Percentiles rank a stretch among this genome's conserved stretches.
Evolutionary conservation across 164 flowering plant species (phyloP).

Genomic region (Chloranthus sessilifolius): DNA sequence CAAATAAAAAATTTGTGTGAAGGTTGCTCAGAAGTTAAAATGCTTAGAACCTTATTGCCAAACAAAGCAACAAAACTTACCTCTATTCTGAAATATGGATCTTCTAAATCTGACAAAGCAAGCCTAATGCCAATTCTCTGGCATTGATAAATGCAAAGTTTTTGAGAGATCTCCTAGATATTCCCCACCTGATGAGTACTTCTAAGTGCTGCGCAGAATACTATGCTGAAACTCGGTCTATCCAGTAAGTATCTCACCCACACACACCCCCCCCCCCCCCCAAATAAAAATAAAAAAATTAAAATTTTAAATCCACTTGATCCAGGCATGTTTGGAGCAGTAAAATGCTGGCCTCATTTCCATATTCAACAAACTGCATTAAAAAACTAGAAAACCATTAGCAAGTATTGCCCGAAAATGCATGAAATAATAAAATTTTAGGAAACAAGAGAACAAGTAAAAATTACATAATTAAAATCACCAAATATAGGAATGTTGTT

Average conservation of each 20-base stretch:
- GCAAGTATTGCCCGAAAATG: too few species aligned
- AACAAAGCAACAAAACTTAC: slow-evolving; percentile 31
- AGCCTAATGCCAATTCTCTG: slow-evolving; percentile 81
- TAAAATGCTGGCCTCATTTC: slow-evolving; percentile 62
- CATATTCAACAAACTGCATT: slow-evolving; percentile 68
- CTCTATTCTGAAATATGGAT: slow-evolving; percentile 44
- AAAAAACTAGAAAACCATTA: too few species aligned
- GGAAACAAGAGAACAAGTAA: too few species aligned
- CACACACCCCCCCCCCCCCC: too few species aligned
- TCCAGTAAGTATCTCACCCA: slow-evolving; percentile 49
- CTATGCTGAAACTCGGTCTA: slow-evolving; percentile 61
- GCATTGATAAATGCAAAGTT: slow-evolving; percentile 43
- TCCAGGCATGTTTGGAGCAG: slow-evolving; percentile 63
- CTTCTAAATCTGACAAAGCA: slow-evolving; percentile 77
- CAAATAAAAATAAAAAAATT: too few species aligned
- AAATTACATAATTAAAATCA: too few species aligned
- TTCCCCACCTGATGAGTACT: slow-evolving; percentile 35
- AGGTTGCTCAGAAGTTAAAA: too few species aligned
- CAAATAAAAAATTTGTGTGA: too few species aligned
- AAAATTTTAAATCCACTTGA: slow-evolving; percentile 34
- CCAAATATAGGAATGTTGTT: too few species aligned
- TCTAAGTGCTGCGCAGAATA: slow-evolving; percentile 51
- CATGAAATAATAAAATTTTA: too few species aligned
- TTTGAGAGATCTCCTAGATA: slow-evolving; percentile 53
- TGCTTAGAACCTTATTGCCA: too few species aligned